Base-by-base conservation (phyloP, 2,329 filamentous ascomycete genomes). In the Ustilaginoidea virens region DNA sequence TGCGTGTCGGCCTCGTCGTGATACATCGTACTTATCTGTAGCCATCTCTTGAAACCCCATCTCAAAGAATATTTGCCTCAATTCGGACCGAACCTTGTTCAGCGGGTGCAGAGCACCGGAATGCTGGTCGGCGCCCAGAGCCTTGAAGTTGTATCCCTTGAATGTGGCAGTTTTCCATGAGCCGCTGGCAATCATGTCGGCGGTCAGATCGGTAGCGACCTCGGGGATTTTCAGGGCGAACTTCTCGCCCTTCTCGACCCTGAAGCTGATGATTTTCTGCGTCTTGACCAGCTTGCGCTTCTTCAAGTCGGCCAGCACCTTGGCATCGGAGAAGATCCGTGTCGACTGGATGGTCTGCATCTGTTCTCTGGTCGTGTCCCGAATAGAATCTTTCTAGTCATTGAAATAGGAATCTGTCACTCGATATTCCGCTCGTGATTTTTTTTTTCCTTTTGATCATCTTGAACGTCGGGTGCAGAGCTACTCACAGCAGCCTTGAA, bases 1-100 rank as follows among this genome's bases (percentile, higher is more conserved):
- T 7, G 10, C n/a, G 5, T 17, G 8, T 16, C 18, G 11, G 19
- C n/a, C 10, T 13, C 10, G n/a, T 17, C 4, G 15, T 6, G 3
- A 8, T 18, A 19, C 33, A 22, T n/a, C n/a, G n/a, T 35, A 35
- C 52, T 81, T 74, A 58, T 80, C 79, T 28, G 87, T 94, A 10
- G 86, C 81, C 90, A 98, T 96, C 63, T 98, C 90, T 47, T 87
- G 77, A 61, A 96, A 98, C 30, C 87, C 90, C 76, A 93, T 92
- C 52, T 93, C 85, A 59, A 98, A 96, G 74, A 98, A 98, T 51
- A 98, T 94, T 49, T 90, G 80, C 33, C 90, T 69, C 69, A 98
- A 93, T 58, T 96, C 90, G 45, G 82, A 72, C 43, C 90, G 79
- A 44, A 96, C 87, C 64, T 96, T 96, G 61, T 85, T 94, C 41